These are phyloP conservation scores for Jatropha multifida DNA, from an alignment of 441 rosid species.

Conservation along the genomic window DNA sequence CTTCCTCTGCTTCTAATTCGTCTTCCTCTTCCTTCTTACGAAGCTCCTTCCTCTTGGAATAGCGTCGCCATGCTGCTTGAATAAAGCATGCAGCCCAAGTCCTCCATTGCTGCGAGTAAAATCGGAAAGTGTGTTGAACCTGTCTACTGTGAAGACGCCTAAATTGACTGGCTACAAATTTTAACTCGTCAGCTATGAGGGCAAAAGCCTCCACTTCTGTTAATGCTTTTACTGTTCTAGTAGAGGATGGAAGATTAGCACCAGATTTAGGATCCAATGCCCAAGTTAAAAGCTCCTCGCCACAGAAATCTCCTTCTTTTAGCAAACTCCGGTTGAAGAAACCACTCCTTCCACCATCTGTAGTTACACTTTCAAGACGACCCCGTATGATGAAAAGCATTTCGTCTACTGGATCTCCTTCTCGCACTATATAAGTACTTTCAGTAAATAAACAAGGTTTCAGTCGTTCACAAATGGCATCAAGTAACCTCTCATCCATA, in stretches of 20 bases:
- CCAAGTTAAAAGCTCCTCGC: constrained; percentile 96
- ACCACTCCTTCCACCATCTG: constrained; percentile 97
- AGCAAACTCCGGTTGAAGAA: constrained; percentile 79
- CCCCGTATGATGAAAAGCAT: constrained; percentile 97
- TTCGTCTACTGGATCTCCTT: constrained; percentile 97
- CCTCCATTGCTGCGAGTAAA: constrained; percentile 97
- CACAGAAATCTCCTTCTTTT: constrained; percentile 92
- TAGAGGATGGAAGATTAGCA: constrained; percentile 82
- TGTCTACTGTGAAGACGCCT: constrained; percentile 93
- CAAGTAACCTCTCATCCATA: constrained; percentile 91
- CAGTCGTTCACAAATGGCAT: constrained; percentile 93
- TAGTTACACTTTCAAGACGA: constrained; percentile 90
- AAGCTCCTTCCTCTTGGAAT: constrained; percentile 83
- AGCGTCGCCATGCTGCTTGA: constrained; percentile 94
- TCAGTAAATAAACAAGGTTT: constrained; percentile 90
- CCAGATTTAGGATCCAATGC: constrained; percentile 92
- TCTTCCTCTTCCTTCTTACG: constrained; percentile 70
- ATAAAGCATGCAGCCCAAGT: constrained; percentile 98
- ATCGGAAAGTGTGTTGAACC: constrained; percentile 93
- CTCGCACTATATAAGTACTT: constrained; percentile 75
- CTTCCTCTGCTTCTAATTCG: constrained; percentile 39
- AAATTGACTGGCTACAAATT: constrained; percentile 94
- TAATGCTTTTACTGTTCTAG: constrained; percentile 83
- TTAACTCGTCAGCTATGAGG: constrained; percentile 77
- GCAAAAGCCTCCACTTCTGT: constrained; percentile 94